Evolutionary conservation across 2,329 filamentous ascomycete genomes (phyloP).

Genomic region (Trichoderma sp.): DNA sequence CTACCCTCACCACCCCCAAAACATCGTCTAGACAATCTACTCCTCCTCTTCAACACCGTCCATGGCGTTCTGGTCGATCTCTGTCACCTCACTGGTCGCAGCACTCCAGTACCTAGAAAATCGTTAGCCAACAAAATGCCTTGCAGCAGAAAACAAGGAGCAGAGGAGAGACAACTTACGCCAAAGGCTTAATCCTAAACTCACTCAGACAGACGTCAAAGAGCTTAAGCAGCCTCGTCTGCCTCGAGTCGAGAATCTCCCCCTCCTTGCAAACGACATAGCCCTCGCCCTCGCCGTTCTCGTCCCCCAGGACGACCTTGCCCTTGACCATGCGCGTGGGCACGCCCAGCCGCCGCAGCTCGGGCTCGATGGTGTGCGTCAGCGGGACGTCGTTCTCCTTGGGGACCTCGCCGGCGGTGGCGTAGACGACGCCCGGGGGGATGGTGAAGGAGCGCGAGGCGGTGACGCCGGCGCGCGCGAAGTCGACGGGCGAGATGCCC

Average conservation of each 20-base stretch:
- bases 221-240: constrained; percentile 91
- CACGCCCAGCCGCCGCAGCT: constrained; percentile 84
- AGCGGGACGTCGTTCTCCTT: constrained; percentile 82
- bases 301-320: constrained; percentile 72
- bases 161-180: constrained; percentile 51
- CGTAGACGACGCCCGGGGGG: constrained; percentile 80
- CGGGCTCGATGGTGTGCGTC: constrained; percentile 86
- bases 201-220: constrained; percentile 90
- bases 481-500: constrained; percentile 76
- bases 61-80: constrained; percentile 49
- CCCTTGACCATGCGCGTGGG: constrained; percentile 88
- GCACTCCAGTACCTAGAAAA: constrained; percentile 61
- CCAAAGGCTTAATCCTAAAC: constrained; percentile 80
- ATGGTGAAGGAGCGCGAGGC: constrained; percentile 77
- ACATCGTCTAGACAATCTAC: not conserved
- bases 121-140: not conserved
- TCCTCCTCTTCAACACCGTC: constrained; percentile 41
- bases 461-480: constrained; percentile 80
- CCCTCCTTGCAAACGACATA: constrained; percentile 85
- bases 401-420: constrained; percentile 76
- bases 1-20: not conserved
- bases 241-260: constrained; percentile 81
- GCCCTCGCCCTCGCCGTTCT: constrained; percentile 55
- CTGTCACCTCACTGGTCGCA: constrained; percentile 60
- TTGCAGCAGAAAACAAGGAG: not conserved